Base-by-base conservation (phyloP, 169 alveolate genomes). In the Cyclospora cayetanensis region DNA sequence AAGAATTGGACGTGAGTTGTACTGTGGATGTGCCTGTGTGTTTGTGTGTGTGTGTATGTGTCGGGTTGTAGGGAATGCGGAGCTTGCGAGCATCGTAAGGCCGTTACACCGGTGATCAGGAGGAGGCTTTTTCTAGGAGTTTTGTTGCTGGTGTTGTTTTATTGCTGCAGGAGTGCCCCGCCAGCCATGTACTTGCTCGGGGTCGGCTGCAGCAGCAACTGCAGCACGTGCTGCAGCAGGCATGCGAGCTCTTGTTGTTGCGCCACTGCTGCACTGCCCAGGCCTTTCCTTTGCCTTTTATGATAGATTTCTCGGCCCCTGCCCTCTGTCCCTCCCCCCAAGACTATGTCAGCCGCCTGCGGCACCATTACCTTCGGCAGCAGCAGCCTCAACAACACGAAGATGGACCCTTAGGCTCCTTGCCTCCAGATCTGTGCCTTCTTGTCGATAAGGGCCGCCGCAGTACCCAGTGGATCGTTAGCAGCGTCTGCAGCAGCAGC, bases 111-210 rank as follows among this genome's bases (percentile, higher is more conserved):
- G n/a, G n/a, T n/a, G n/a, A n/a, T n/a, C n/a, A n/a, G n/a, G n/a
- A n/a, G n/a, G n/a, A n/a, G n/a, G n/a, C n/a, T n/a, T 15, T n/a
- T 66, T 66, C 15, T 31, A 7, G 79, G 46, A 27, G 46, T 29
- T 66, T 25, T 35, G 52, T 12, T 39, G 52, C 12, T 72, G 52
- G 43, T 39, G 84, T n/a, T 31, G 55, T 25, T 76, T 2, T 52
- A 9, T 2, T 43, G 39, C 34, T 86, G 60, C 74, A 86, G 92
- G 92, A 86, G 92, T 86, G 92, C 42, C 92, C 92, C n/a, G 92
- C 92, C 9, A 46, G 92, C 42, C 92, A 86, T 29, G 84, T 86
- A 41, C 63, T 76, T 7, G 92, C 92, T 50, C 92, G 92, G 29
- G 53, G 70, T 35, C 92, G 85, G 1, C 74, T 86, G 52, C 86